phyloP scores from a whole-genome alignment of 805 yeast species.

The Kuraishia borneana region DNA sequence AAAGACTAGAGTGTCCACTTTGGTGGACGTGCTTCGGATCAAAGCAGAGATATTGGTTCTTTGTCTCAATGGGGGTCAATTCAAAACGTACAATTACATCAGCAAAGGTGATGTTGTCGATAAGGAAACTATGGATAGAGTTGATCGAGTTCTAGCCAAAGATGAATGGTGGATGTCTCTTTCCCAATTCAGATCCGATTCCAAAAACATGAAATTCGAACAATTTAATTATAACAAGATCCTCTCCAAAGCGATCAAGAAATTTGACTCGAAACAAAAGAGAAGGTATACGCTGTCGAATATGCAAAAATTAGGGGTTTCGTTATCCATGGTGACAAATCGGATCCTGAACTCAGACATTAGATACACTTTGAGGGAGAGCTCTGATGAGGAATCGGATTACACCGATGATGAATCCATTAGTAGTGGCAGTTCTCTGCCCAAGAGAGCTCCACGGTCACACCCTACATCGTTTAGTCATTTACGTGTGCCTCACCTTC shows the following conservation, averaged over 20 bases:
- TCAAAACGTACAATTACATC: conserved; percentile 60
- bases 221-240: conserved; percentile 6
- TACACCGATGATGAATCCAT: conserved; percentile 13
- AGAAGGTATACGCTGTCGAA: conserved; percentile 46
- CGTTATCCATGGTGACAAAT: conserved; percentile 66
- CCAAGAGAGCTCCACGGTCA: conserved; percentile 1
- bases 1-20: conserved; percentile 40
- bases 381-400: conserved; percentile 15
- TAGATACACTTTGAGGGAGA: conserved; percentile 11
- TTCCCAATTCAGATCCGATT: conserved; percentile 40
- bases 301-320: conserved; percentile 66
- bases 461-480: conserved; percentile 7
- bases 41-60: conserved; percentile 71
- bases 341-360: conserved; percentile 26
- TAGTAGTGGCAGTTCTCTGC: neutral
- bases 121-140: conserved; percentile 23
- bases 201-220: conserved; percentile 9
- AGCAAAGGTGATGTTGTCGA: conserved; percentile 51
- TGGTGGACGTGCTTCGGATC: conserved; percentile 72
- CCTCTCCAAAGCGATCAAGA: conserved; percentile 13
- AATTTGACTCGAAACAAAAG: conserved; percentile 19
- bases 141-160: conserved; percentile 38
- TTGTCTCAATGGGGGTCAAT: conserved; percentile 47
- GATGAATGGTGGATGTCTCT: conserved; percentile 85
- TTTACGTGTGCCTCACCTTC: conserved; percentile 11